Evolutionary conservation across 148 eudicot species (phyloP), one percentile per base, ranked within the genome.

Genomic region (Dianthus caryophyllus): DNA sequence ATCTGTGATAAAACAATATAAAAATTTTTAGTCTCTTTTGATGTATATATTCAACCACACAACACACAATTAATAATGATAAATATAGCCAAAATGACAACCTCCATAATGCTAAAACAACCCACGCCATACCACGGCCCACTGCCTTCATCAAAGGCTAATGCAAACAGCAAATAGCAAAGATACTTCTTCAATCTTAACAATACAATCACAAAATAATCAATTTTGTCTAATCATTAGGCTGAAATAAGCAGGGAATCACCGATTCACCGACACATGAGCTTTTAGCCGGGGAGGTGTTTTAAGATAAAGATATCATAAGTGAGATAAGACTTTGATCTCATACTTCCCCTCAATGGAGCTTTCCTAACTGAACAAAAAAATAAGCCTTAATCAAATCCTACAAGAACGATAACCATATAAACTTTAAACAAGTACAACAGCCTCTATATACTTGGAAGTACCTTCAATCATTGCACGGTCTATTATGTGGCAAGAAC

Each of bases 1-100:
- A 78, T 27, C 87, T 85, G 62, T 65, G 51, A 44, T 43, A 52
- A 51, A 29, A 11, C 60, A 50, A 47, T 21, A 56, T 24, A 36
- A 61, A 53, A 59, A 11, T 10, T 17, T 51, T 41, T 9, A 71
- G 11, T 9, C 1, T 41, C 12, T 33, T 54, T 36, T 44, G 56
- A 20, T 9, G 13, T 51, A 22, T 46, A 20, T 44, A 54, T 44
- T 64, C 64, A 65, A 56, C n/a, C n/a, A n/a, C n/a, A n/a, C n/a
- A n/a, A 64, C 12, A 48, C 17, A n/a, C 25, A 20, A 38, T 50
- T 15, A 56, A 46, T 12, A 9, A 44, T 55, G 67, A 22, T n/a
- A 51, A 12, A 13, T 27, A 68, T 38, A 61, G 24, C 61, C 14
- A 78, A 9, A 43, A 47, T 41, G 48, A 41, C 68, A 14, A 26